Conservation (phyloP, 2,329 filamentous ascomycete genomes). For the Venturia pyrina region DNA sequence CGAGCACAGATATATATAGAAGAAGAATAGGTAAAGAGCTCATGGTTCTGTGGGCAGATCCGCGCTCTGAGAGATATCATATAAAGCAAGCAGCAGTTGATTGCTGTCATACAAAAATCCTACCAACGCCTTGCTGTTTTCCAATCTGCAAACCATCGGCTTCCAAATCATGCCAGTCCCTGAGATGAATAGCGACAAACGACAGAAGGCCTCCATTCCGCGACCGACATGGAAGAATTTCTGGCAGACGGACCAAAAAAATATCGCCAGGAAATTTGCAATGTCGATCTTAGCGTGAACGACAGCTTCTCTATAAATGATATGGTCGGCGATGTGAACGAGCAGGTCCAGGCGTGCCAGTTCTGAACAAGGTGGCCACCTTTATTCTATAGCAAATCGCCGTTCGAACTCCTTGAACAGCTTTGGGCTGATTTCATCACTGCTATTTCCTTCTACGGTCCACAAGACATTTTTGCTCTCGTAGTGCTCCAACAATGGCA, state of each 20-base stretch:
- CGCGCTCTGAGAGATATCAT: neutral
- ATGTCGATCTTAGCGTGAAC: neutral
- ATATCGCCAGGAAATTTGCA: too few relatives aligned
- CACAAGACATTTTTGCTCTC: conserved; percentile 72
- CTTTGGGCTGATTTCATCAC: conserved; percentile 91
- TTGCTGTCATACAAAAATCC: neutral
- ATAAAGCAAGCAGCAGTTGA: neutral
- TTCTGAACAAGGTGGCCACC: too few relatives aligned
- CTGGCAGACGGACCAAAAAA: neutral
- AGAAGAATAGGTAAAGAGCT: neutral
- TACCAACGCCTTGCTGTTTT: conserved; percentile 1
- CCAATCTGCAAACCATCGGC: neutral
- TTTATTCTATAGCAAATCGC: conserved; percentile 46
- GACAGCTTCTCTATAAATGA: too few relatives aligned
- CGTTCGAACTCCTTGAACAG: conserved; percentile 72
- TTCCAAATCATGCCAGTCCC: neutral
- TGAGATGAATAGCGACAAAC: neutral
- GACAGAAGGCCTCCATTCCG: neutral
- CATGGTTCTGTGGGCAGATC: neutral
- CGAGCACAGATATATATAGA: neutral
- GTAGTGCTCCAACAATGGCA: conserved; percentile 81
- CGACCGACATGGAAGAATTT: neutral
- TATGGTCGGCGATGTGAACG: too few relatives aligned
- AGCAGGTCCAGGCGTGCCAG: too few relatives aligned
- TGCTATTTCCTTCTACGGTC: conserved; percentile 79